phyloP scores from a whole-genome alignment of 352 stramenopile species.

The Aphanomyces euteiches region DNA sequence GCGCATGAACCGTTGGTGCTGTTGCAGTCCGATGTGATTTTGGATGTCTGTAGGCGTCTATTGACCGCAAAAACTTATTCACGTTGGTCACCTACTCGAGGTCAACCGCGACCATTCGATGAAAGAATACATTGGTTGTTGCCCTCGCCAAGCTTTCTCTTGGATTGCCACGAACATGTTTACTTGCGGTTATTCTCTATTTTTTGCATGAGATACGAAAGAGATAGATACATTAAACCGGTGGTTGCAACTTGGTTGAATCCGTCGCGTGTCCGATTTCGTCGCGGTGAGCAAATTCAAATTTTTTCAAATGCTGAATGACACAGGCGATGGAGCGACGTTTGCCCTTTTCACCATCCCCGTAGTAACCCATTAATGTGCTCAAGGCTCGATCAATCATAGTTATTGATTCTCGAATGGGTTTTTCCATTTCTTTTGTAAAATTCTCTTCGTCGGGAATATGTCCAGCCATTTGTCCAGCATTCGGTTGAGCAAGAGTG shows the following conservation, averaged over 20 bases:
- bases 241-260: too few relatives aligned
- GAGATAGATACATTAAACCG: too few relatives aligned
- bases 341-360: slow-evolving; percentile 63
- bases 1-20: too few relatives aligned
- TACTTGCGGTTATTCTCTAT: too few relatives aligned
- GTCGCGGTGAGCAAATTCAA: slow-evolving; percentile 45
- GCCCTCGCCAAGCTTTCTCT: too few relatives aligned
- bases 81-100: slow-evolving; percentile 11
- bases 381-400: slow-evolving; percentile 54
- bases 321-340: slow-evolving; percentile 65
- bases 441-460: slow-evolving; percentile 35
- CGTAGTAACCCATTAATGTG: slow-evolving; percentile 62
- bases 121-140: too few relatives aligned
- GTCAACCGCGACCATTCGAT: too few relatives aligned
- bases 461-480: slow-evolving; percentile 27
- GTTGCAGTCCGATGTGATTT: too few relatives aligned
- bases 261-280: too few relatives aligned
- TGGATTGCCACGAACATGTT: too few relatives aligned
- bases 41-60: not conserved
- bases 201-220: too few relatives aligned
- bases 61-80: slow-evolving; percentile 18
- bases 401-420: slow-evolving; percentile 49
- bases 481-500: slow-evolving; percentile 8
- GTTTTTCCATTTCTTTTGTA: slow-evolving; percentile 41
- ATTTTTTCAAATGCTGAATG: slow-evolving; percentile 77